Evolutionary conservation across 768 basidiomycete genomes (phyloP), one percentile per base, ranked within the genome.

Genomic region (Naganishia randhawae): DNA sequence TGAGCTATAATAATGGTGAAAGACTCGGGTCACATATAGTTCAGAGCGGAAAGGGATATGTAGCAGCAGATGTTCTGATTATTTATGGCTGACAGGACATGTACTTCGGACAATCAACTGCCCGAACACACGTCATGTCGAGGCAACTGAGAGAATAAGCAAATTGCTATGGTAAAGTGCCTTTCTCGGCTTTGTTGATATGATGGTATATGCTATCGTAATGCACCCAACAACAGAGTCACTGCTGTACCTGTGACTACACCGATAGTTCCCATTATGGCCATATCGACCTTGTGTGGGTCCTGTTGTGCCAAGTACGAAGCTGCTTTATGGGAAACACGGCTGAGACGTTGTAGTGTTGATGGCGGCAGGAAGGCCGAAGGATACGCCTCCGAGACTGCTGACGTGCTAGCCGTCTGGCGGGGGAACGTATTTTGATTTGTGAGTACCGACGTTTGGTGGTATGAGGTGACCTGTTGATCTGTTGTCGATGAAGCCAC

Each of bases 211-310:
- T 33, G 33, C 54, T 25, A 41, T 13, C 39, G 57, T 22, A 29
- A 41, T 25, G 57, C 27, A 11, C 37, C 41, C 25, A 25, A 41
- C 22, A 61, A 25, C 37, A 41, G 4, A 9, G 57, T 61, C 35
- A 41, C 37, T 25, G 33, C 37, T 25, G 51, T 51, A 5, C 65
- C 65, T 27, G 52, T 14, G 3, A 66, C 4, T 19, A 66, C 22
- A 4, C 65, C 65, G 1, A 37, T 37, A 3, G 65, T 66, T 27
- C 65, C 65, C 5, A 52, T 51, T 22, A 66, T 53, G 33, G 65
- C 65, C 33, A 53, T 54, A 39, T 66, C 65, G 50, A 66, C 39
- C n/a, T 50, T 50, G 25, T 35, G 65, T 3, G 50, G 52, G 41
- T 66, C 65, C 51, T 52, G 37, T 32, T 54, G 33, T 25, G 50